Evolutionary conservation across 306 rosid species (phyloP), one percentile per base, ranked within the genome.

Genomic region (Lathyrus oleraceus): DNA sequence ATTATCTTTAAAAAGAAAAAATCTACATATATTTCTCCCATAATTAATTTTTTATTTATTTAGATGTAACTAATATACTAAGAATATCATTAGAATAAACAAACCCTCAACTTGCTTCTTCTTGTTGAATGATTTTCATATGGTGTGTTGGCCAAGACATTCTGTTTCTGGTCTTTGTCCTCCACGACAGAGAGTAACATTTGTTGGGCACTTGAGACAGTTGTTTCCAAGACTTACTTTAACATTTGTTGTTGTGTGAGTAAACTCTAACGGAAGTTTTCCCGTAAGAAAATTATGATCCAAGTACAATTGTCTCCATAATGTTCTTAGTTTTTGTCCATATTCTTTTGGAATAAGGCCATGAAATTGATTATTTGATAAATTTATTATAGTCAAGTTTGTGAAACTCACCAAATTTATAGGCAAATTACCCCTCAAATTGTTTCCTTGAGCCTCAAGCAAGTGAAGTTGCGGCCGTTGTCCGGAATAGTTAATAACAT

Each of bases 281-380:
- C 85, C 91, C 5, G 42, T 11, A 1, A 84, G 78, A 69, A 80
- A 73, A 58, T 87, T 87, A 35, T 79, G 61, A 35, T 84, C 82
- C 13, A 87, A 72, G 27, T 52, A 65, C 35, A 84, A 48, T 6
- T 20, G 66, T 64, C 52, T 77, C 88, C 87, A 79, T 14, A 69
- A 12, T 59, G 57, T 52, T 15, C 56, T 65, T 4, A 80, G 10
- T 66, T 59, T 77, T 9, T 40, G 8, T 16, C 85, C 84, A 65
- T 79, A 87, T 27, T 78, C 85, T 8, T 56, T 71, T 0, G 84
- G 91, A 63, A 84, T 78, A 4, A 10, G 3, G 40, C 87, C 84
- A 11, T 36, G 32, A 14, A 79, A 75, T 38, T 74, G 82, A 65
- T 87, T 84, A 8, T 68, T 65, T 7, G 88, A 69, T 10, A 86